Conservation (phyloP, 2,329 filamentous ascomycete species). For the Tolypocladium paradoxum region DNA sequence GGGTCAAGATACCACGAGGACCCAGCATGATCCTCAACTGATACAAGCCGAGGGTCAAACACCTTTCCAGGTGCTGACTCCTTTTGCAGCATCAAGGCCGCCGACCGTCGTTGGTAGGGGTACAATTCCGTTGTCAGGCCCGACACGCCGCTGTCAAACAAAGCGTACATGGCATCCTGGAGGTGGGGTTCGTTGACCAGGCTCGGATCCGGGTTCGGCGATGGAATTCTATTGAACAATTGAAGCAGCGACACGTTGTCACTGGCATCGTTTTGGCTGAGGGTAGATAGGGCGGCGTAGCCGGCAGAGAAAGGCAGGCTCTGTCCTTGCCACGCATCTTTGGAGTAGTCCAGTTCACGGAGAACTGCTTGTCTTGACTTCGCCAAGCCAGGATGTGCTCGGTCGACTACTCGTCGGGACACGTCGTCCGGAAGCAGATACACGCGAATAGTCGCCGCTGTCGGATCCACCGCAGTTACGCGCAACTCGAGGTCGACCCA, state of each 20-base stretch:
- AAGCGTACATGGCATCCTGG: conserved; percentile 40
- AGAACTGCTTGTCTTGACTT: conserved; percentile 39
- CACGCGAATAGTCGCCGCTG: conserved; percentile 34
- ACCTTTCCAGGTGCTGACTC: conserved; percentile 55
- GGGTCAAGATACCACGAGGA: conserved; percentile 59
- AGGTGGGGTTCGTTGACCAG: conserved; percentile 38
- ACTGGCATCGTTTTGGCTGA: conserved; percentile 15
- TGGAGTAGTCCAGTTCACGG: conserved; percentile 42
- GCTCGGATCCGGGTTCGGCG: conserved; percentile 47
- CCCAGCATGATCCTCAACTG: conserved; percentile 49
- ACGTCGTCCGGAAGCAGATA: conserved; percentile 59
- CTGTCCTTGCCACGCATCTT: conserved; percentile 41
- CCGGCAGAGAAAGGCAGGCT: conserved; percentile 5
- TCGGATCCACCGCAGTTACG: conserved; percentile 7
- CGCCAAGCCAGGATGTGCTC: conserved; percentile 32
- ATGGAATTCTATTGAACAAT: conserved; percentile 64
- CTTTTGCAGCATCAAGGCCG: conserved; percentile 73
- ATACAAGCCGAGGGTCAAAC: conserved; percentile 63
- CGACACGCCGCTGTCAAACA: conserved; percentile 41
- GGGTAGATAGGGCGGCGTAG: not conserved
- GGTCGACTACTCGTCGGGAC: conserved; percentile 39
- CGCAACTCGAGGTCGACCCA: conserved; percentile 36
- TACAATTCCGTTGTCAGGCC: conserved; percentile 59
- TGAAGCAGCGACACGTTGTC: conserved; percentile 49
- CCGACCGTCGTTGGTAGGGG: conserved; percentile 69